A percentile compares a stretch with the other conserved stretches of the same genome.
Conservation (phyloP, 2,329 filamentous ascomycete genomes). For the Hymenotorrendiella dingleyae region DNA sequence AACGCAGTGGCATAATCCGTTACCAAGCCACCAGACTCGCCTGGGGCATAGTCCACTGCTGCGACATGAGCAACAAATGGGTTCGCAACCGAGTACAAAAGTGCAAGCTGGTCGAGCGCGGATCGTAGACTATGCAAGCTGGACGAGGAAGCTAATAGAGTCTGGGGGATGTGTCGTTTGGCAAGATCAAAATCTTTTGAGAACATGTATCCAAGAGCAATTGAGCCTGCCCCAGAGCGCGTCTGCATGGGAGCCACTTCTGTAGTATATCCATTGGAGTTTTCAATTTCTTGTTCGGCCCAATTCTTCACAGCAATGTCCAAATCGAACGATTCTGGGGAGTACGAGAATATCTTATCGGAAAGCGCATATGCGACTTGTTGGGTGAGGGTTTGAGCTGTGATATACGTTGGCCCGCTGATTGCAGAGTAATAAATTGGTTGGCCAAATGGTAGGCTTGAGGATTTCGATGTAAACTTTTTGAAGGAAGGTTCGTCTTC, state of each 20-base stretch:
- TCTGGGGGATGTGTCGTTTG: conserved; percentile 88
- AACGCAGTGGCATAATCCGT: conserved; percentile 82
- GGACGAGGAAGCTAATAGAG: conserved; percentile 78
- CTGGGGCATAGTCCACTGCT: conserved; percentile 74
- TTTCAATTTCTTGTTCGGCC: conserved; percentile 63
- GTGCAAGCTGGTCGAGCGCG: conserved; percentile 84
- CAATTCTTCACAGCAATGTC: conserved; percentile 78
- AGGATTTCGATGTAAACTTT: conserved; percentile 35
- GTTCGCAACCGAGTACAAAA: conserved; percentile 86
- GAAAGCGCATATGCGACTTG: conserved; percentile 93
- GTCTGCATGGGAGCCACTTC: conserved; percentile 78
- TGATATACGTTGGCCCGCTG: conserved; percentile 84
- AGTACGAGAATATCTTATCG: conserved; percentile 97
- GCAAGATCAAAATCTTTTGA: conserved; percentile 90
- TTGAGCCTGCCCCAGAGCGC: conserved; percentile 78
- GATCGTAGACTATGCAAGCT: conserved; percentile 74
- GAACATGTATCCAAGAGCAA: conserved; percentile 95
- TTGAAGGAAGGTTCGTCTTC: conserved; percentile 20
- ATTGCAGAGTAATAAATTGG: conserved; percentile 53
- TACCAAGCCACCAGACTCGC: conserved; percentile 59
- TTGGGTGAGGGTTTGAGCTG: conserved; percentile 88
- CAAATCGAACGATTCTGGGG: conserved; percentile 86
- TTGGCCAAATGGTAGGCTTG: conserved; percentile 53
- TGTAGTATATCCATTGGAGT: conserved; percentile 77
- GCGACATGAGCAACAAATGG: conserved; percentile 91